These are phyloP conservation scores for Nicotiana undulata DNA, from an alignment of 257 asterid species.

Conservation along the genomic window DNA sequence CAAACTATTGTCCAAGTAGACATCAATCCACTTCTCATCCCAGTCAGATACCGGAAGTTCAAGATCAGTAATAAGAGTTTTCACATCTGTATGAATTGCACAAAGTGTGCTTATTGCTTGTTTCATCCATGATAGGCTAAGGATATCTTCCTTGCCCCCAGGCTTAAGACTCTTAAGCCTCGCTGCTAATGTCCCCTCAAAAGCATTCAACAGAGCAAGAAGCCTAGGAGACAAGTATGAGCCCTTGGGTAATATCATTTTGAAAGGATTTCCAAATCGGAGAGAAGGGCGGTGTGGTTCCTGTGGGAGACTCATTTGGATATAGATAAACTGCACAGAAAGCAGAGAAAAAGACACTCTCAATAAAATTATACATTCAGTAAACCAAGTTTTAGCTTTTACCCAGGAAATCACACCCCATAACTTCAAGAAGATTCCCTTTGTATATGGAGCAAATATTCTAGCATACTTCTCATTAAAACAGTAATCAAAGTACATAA, in stretches of 20 bases:
- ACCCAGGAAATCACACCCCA: not conserved
- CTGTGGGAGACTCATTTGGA: conserved; percentile 61
- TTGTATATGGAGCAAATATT: not conserved
- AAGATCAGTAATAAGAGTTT: conserved; percentile 55
- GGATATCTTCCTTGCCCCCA: conserved; percentile 43
- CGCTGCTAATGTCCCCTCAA: conserved; percentile 57
- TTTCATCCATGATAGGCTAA: conserved; percentile 69
- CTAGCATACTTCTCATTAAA: not conserved
- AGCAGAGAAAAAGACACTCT: not conserved
- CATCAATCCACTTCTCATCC: conserved; percentile 88
- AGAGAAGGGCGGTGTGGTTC: conserved; percentile 56
- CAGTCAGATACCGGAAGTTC: conserved; percentile 71
- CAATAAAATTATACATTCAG: not conserved
- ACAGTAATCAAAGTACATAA: not conserved
- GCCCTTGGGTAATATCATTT: conserved; percentile 57
- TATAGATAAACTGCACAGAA: conserved; percentile 29
- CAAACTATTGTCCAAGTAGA: conserved; percentile 64
- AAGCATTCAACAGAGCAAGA: conserved; percentile 44
- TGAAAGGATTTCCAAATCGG: conserved; percentile 77
- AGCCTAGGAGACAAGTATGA: conserved; percentile 56
- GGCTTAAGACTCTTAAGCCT: conserved; percentile 60
- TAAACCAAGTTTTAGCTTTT: not conserved
- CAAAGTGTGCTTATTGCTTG: conserved; percentile 53
- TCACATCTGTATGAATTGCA: conserved; percentile 60
- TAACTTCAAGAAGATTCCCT: not conserved